Base-by-base conservation (phyloP, 1,139 yeast genomes). In the Scheffersomyces stambukii region DNA sequence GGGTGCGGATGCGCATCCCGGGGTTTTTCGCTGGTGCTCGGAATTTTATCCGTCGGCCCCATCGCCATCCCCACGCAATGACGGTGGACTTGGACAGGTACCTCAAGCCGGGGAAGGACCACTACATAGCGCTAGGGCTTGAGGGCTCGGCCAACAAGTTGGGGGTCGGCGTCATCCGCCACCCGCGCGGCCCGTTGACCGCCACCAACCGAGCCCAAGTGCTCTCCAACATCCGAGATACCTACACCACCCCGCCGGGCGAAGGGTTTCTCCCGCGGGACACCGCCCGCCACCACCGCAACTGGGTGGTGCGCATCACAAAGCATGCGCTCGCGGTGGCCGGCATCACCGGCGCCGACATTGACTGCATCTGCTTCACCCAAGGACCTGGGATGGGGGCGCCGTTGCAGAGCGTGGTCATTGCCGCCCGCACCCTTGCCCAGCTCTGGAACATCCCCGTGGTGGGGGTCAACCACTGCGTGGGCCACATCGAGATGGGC, bases 381-480 rank as follows among this genome's bases (percentile, higher is more conserved):
- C 94, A 84, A 55, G 99, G 98, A 4, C 98, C 98, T 0, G 99
- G 99, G 2, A 93, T 91, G 98, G 99, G 98, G 3, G 97, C 97
- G 1, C 99, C 98, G 1, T 62, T 91, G 34, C 96, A 91, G 46
- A 78, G 93, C 39, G 96, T 88, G 21, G 97, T 83, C 2, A 68
- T 91, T 25, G 95, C 95, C 1, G 98, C 98, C 2, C 67, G 99
- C 47, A 80, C 96, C 0, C 60, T 89, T 26, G 67, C 91, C 12
- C 77, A 81, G 42, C 52, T 91, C 46, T 88, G 95, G 95, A 51
- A 73, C 5, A 63, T 83, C 17, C 98, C 98, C 0, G 54, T 91
- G 21, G 81, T 91, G 4, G 98, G 97, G 0, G 98, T 93, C 1
- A 93, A 91, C 47, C 98, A 91, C 54, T 91, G 99, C 57, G 78